Base-by-base conservation (phyloP, 2,329 filamentous ascomycete genomes). In the Beauveria varroae region DNA sequence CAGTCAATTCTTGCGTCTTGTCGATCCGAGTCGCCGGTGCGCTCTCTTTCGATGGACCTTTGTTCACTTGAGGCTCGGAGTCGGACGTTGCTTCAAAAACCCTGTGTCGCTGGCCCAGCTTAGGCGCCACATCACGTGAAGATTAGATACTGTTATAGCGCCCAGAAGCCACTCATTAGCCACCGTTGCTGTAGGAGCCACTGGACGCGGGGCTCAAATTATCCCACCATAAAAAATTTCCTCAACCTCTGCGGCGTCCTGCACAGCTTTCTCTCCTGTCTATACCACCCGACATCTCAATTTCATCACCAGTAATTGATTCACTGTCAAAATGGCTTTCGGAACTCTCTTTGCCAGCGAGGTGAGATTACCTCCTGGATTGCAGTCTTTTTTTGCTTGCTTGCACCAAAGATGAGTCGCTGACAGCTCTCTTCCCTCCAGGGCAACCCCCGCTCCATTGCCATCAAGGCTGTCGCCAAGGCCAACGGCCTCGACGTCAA, bases 401-500 rank as follows among this genome's bases (percentile, higher is more conserved):
- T 57, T 58, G 62, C 61, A 50, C 59, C 56, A 63, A 65, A 66
- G 65, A 64, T 64, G 63, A 59, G 70, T 81, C 73, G 67, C 69
- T 72, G 67, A 73, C 68, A 64, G 67, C 61, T 65, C 61, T 67
- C 60, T 63, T 64, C 64, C 65, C 64, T 69, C 63, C 74, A 97
- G 93, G 85, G 84, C 75, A 96, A 97, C 86, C 83, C 90, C 79
- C 93, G 93, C 83, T 90, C 89, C 78, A 90, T 89, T 73, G 87
- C 88, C 76, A 90, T 96, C 79, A 86, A 88, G 77, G 93, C 91
- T 71, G 91, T 97, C 74, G 95, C 95, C 72, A 98, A 99, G 88
- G 92, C 91, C 81, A 98, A 98, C 81, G 87, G 89, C 76, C 86
- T 99, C 75, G 92, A 98, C 68, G 78, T 99, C 70, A 91, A 97